Evolutionary conservation across 1,284 basidiomycete species (phyloP), one percentile per base, ranked within the genome.

Genomic region (Microbotryomycetes sp.): DNA sequence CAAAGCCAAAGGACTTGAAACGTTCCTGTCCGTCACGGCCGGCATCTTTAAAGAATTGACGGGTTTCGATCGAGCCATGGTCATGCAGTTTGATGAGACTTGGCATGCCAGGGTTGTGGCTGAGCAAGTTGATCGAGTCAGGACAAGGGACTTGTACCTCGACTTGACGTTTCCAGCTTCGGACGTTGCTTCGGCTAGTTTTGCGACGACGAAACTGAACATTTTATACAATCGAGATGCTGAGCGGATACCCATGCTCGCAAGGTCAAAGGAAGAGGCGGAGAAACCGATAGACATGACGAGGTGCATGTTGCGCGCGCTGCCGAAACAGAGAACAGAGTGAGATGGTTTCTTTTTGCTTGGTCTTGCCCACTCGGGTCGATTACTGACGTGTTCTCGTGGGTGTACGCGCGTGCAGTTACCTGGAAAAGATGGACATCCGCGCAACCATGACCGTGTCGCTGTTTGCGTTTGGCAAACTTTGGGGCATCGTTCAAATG

Each of bases 31-130:
- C n/a, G 53, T 54, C 21, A 45, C 53, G n/a, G 53, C 35, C 41
- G 35, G 53, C 16, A 41, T 54, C 15, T 24, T 54, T n/a, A 45
- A 41, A 18, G 30, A 54, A 24, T 24, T 54, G 16, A 54, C 53
- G 26, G 30, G 35, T 18, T 54, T 54, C 30, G 53, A 54, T 18
- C 5, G 21, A 23, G 24, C 23, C 6, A 31, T 54, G 30, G 16
- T 52, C 27, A 23, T 35, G 15, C 24, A 64, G 52, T 64, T 64
- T 35, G 60, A 58, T 41, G 60, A 53, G 21, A 29, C 21, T 30
- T 73, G 71, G 72, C 73, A 74, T 59, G 73, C 73, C 24, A 71
- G 73, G 57, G 73, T 74, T 11, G 73, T 74, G 1, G 71, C 68
- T 64, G 73, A 74, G 64, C 66, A 74, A 13, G 73, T 74, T 35